phyloP scores from a whole-genome alignment of 1,284 basidiomycete species.

The Cryptococcus hybrid region DNA sequence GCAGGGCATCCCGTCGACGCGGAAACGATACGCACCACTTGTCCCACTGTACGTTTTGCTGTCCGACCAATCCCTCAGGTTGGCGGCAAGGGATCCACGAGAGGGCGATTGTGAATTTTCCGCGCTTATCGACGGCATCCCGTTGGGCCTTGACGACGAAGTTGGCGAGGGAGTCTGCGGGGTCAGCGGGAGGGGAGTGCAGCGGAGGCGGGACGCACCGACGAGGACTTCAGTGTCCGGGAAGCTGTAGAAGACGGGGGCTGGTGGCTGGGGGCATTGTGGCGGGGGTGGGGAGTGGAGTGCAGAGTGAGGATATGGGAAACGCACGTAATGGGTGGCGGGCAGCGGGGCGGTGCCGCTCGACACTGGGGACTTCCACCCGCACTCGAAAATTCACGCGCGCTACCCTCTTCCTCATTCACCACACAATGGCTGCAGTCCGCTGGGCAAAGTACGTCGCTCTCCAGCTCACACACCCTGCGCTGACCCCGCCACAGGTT shows the following conservation, averaged over 20 bases:
- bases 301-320: neutral
- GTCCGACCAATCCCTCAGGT: constrained; percentile 69
- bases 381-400: too few relatives aligned
- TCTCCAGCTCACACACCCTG: neutral
- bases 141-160: constrained; percentile 91
- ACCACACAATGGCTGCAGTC: neutral
- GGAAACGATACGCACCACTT: constrained; percentile 62
- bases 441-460: constrained; percentile 2
- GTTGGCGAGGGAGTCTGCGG: constrained; percentile 63
- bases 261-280: constrained; percentile 52
- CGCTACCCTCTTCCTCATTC: too few relatives aligned
- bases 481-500: neutral
- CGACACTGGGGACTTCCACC: too few relatives aligned
- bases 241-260: constrained; percentile 75
- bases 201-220: constrained; percentile 25
- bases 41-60: constrained; percentile 84
- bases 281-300: neutral
- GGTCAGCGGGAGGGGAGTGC: neutral
- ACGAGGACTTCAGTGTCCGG: constrained; percentile 59
- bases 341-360: too few relatives aligned
- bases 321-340: too few relatives aligned
- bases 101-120: constrained; percentile 88
- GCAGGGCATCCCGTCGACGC: neutral
- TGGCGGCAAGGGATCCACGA: constrained; percentile 91
- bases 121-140: constrained; percentile 86